These are phyloP conservation scores for Opeltia flavorubescens DNA, from an alignment of 495 filamentous ascomycete species.

Conservation along the genomic window DNA sequence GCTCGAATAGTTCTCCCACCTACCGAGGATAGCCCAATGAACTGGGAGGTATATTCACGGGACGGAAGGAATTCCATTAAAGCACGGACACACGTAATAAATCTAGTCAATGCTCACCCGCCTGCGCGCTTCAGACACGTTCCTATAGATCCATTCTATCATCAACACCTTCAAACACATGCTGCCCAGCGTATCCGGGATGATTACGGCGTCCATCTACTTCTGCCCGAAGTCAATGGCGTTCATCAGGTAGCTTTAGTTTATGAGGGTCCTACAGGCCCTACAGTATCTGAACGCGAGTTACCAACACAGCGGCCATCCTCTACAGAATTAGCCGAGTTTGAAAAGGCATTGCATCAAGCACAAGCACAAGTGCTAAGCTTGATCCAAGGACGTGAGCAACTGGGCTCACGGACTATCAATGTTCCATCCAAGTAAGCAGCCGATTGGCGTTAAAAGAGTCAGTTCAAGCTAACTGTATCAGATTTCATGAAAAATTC, in stretches of 20 bases:
- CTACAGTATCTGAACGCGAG: conserved; percentile 41
- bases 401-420: conserved; percentile 49
- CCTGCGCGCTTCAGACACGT: conserved; percentile 58
- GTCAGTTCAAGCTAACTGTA: conserved; percentile 16
- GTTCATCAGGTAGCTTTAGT: conserved; percentile 62
- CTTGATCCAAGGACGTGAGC: conserved; percentile 55
- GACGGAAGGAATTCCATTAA: conserved; percentile 72
- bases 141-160: conserved; percentile 73
- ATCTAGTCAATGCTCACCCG: conserved; percentile 64
- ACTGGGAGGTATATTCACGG: conserved; percentile 74
- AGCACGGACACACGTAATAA: conserved; percentile 68
- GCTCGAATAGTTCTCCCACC: conserved; percentile 69
- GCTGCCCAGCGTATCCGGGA: conserved; percentile 47
- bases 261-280: conserved; percentile 55
- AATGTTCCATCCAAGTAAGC: conserved; percentile 59
- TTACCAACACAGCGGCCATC: conserved; percentile 51
- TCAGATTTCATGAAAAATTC: conserved; percentile 57
- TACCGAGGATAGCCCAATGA: conserved; percentile 43
- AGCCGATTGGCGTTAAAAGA: conserved; percentile 5
- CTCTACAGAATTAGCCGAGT: conserved; percentile 43
- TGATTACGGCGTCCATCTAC: conserved; percentile 64
- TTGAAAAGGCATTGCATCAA: conserved; percentile 55
- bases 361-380: conserved; percentile 56
- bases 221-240: conserved; percentile 52
- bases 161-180: conserved; percentile 56